Conservation (phyloP, 1,139 yeast genomes). For the Suhomyces bokatorum region DNA sequence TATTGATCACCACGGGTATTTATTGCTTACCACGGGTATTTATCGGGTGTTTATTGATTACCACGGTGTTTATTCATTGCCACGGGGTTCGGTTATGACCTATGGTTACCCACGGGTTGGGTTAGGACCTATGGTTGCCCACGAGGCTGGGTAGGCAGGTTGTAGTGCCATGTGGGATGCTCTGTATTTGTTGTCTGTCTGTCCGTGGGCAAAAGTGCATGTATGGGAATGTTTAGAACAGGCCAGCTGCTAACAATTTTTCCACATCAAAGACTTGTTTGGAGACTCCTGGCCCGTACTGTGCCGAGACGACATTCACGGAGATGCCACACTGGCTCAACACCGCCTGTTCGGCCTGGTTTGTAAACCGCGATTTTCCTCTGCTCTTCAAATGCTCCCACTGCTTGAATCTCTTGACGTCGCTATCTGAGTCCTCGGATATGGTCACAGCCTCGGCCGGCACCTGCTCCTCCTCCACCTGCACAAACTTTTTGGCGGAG, state of each 20-base stretch:
- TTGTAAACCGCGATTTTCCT: constrained; percentile 1
- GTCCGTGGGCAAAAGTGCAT: too few species aligned
- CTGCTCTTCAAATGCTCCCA: constrained; percentile 1
- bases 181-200: too few species aligned
- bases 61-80: too few species aligned
- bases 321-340: constrained; percentile 25
- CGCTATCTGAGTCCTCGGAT: neutral
- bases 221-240: neutral
- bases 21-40: too few species aligned
- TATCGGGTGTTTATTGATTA: too few species aligned
- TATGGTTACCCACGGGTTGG: too few species aligned
- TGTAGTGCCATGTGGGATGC: too few species aligned
- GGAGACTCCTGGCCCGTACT: constrained; percentile 7
- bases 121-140: too few species aligned
- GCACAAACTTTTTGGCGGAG: constrained; percentile 1
- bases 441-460: neutral
- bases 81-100: too few species aligned
- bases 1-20: too few species aligned
- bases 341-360: constrained; percentile 2
- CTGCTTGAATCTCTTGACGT: constrained; percentile 5
- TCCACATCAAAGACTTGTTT: constrained; percentile 10
- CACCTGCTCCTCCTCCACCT: constrained; percentile 6
- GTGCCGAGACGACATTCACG: constrained; percentile 18
- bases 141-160: too few species aligned
- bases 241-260: constrained; percentile 10